Evolutionary conservation across 2,329 filamentous ascomycete genomes (phyloP).

Genomic region (Phoma sp.): DNA sequence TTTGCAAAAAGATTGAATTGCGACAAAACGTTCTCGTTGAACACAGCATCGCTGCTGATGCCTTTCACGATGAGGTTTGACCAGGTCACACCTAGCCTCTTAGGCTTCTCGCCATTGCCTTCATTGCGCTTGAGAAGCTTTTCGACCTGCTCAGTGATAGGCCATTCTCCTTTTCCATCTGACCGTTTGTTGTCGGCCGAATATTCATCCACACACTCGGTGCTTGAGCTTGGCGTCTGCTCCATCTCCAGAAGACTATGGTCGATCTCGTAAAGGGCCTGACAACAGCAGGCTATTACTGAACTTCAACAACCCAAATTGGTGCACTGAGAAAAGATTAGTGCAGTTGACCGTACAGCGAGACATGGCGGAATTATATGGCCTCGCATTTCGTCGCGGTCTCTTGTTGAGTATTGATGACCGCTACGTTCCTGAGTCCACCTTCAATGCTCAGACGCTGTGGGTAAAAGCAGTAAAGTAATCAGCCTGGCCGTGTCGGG

Average conservation of each 20-base stretch:
- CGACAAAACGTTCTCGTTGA: slow-evolving; percentile 66
- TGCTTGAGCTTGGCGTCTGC: neutral
- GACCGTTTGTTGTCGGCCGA: no score
- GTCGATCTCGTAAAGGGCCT: no score
- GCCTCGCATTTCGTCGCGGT: no score
- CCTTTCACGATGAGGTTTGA: slow-evolving; percentile 76
- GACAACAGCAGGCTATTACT: no score
- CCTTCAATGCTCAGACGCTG: neutral
- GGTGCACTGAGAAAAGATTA: no score
- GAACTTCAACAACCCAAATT: no score
- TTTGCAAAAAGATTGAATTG: slow-evolving; percentile 57
- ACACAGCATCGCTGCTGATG: slow-evolving; percentile 67
- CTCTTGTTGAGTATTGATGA: no score
- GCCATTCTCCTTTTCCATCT: neutral
- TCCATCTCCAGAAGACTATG: neutral
- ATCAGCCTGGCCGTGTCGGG: neutral
- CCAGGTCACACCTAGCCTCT: slow-evolving; percentile 74
- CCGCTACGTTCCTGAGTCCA: no score
- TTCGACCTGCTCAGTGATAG: slow-evolving; percentile 10
- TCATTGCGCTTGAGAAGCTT: slow-evolving; percentile 1
- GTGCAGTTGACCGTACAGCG: no score
- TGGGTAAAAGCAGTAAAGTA: neutral
- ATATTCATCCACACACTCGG: neutral
- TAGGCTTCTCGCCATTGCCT: slow-evolving; percentile 54
- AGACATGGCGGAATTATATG: no score